phyloP scores from a whole-genome alignment of 2,329 filamentous ascomycete species.

The Phyllosticta capitalensis region DNA sequence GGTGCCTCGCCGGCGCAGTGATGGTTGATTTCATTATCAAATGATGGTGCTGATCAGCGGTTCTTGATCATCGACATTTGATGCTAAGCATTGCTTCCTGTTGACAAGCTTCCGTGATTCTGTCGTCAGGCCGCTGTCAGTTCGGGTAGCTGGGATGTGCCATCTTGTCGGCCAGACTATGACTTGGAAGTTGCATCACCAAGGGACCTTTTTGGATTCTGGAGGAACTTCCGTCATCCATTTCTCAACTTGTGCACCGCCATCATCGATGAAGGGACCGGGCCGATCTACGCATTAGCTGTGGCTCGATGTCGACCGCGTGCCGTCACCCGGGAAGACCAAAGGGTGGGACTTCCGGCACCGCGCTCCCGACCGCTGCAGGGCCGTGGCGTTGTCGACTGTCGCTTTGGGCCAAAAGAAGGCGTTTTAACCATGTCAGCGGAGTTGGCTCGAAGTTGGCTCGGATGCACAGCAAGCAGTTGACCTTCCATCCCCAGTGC shows the following conservation, averaged over 20 bases:
- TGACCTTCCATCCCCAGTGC: too few species aligned
- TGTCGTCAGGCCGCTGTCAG: neutral
- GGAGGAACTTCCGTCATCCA: neutral
- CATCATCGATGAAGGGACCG: neutral
- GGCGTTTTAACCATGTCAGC: neutral
- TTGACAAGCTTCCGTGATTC: neutral
- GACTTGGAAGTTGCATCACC: neutral
- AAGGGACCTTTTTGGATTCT: neutral
- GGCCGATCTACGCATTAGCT: neutral
- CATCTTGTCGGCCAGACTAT: neutral
- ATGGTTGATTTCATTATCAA: neutral
- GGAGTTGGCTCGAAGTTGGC: neutral
- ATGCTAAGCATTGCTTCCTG: neutral
- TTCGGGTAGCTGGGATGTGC: neutral
- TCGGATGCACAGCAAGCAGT: neutral
- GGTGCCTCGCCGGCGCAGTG: too few species aligned
- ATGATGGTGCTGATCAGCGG: neutral
- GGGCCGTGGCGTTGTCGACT: neutral
- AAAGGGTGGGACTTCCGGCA: neutral
- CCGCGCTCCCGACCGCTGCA: neutral
- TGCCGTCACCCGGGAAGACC: neutral
- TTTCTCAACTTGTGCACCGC: too few species aligned
- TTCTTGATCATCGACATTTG: neutral
- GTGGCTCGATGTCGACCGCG: neutral
- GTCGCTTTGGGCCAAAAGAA: neutral